phyloP scores from a whole-genome alignment of 78 protist genomes.

The Neovahlkampfia damariscottae region DNA sequence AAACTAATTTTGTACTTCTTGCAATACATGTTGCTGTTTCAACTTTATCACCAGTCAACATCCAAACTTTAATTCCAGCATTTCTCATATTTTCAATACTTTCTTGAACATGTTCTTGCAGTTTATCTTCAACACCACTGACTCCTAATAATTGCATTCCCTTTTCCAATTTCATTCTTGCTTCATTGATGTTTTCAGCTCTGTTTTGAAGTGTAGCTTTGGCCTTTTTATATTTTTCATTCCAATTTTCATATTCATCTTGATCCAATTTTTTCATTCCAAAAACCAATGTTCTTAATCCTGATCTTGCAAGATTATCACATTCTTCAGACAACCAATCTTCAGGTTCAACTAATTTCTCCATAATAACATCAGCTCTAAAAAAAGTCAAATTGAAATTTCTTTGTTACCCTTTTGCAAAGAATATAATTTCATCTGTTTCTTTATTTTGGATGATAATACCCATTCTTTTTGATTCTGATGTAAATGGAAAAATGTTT shows the following conservation, averaged over 20 bases:
- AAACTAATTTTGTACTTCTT: slow-evolving; percentile 53
- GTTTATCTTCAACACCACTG: slow-evolving; percentile 75
- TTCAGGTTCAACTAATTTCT: slow-evolving; percentile 35
- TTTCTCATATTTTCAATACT: slow-evolving; percentile 73
- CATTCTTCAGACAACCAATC: slow-evolving; percentile 90
- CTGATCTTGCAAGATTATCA: slow-evolving; percentile 89
- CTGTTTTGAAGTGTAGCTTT: background rate
- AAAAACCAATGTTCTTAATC: slow-evolving; percentile 89
- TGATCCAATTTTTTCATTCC: slow-evolving; percentile 44
- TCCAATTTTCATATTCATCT: slow-evolving; percentile 49
- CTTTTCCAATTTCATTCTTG: slow-evolving; percentile 41
- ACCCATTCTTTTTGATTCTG: slow-evolving; percentile 92
- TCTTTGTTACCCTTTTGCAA: slow-evolving; percentile 91
- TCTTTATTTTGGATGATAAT: slow-evolving; percentile 61
- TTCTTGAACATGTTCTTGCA: slow-evolving; percentile 50
- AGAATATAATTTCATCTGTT: slow-evolving; percentile 47
- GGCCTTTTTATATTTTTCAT: background rate
- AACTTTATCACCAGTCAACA: slow-evolving; percentile 90
- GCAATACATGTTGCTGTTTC: slow-evolving; percentile 90
- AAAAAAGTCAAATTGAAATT: too few relatives aligned
- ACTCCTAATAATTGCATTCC: slow-evolving; percentile 58
- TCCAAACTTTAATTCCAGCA: slow-evolving; percentile 84
- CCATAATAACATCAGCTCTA: slow-evolving; percentile 73
- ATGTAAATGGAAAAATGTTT: slow-evolving; percentile 84
- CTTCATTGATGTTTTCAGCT: slow-evolving; percentile 12